These are phyloP conservation scores for Clausena lansium DNA, from an alignment of 345 rosid species.

Conservation along the genomic window DNA sequence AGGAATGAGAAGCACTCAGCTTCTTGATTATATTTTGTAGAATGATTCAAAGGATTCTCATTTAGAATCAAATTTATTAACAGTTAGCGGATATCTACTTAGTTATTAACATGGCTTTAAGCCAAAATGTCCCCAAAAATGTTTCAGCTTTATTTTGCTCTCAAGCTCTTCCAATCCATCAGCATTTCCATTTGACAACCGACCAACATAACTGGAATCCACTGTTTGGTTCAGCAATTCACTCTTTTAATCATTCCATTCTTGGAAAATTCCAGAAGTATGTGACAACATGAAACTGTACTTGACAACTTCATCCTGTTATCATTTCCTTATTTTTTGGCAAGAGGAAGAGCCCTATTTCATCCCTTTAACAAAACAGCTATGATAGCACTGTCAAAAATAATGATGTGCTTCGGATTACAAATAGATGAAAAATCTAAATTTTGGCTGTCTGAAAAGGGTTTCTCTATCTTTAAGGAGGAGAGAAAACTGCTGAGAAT, in stretches of 20 bases:
- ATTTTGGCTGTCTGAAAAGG: not conserved
- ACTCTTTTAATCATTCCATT: not conserved
- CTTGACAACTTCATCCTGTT: not conserved
- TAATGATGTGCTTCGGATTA: not conserved
- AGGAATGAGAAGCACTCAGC: not conserved
- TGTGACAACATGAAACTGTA: not conserved
- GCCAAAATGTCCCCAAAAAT: not conserved
- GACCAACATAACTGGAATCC: too few species aligned
- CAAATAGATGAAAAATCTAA: not conserved
- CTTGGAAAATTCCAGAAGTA: not conserved
- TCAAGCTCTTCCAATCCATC: not conserved
- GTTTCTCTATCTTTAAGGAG: too few species aligned
- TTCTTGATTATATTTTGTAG: too few species aligned
- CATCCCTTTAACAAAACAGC: not conserved
- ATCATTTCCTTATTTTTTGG: not conserved
- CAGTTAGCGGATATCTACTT: not conserved
- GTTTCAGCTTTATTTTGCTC: not conserved
- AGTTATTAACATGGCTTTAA: not conserved
- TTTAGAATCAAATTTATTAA: not conserved
- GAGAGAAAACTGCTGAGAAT: not conserved
- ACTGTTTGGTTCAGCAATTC: not conserved
- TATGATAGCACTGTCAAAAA: not conserved
- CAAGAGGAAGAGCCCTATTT: not conserved
- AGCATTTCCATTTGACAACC: too few species aligned
- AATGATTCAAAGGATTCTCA: too few species aligned